Evolutionary conservation across 2,329 filamentous ascomycete genomes (phyloP).

Genomic region (Colletotrichum lupini): DNA sequence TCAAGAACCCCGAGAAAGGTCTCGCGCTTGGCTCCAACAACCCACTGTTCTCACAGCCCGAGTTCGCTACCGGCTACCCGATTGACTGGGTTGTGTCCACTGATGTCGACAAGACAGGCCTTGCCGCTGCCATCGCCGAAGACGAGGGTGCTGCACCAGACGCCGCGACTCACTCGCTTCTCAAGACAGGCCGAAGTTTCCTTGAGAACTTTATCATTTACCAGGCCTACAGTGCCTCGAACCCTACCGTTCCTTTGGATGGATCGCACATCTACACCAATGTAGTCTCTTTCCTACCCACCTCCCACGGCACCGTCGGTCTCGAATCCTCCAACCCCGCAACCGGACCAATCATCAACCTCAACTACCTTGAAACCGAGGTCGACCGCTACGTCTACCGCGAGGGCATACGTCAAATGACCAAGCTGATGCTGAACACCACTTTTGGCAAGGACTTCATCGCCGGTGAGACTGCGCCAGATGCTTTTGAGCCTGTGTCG

Average conservation of each 20-base stretch:
- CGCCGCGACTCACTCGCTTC: conserved; percentile 46
- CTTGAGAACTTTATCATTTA: conserved; percentile 42
- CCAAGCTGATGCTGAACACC: conserved; percentile 37
- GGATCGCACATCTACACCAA: conserved; percentile 35
- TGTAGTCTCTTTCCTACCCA: conserved; percentile 40
- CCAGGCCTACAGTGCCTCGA: conserved; percentile 17
- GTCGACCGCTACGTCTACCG: conserved; percentile 44
- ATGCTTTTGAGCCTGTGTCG: background rate
- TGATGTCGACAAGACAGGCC: conserved; percentile 40
- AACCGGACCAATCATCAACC: conserved; percentile 41
- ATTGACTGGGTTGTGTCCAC: conserved; percentile 50
- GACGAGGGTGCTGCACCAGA: conserved; percentile 47
- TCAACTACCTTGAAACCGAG: conserved; percentile 45
- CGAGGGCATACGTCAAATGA: conserved; percentile 40
- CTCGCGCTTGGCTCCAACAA: conserved; percentile 47
- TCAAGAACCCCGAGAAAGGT: conserved; percentile 38
- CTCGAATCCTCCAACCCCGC: conserved; percentile 35
- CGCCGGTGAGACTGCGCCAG: conserved; percentile 4
- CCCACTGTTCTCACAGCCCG: conserved; percentile 46
- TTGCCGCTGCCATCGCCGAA: conserved; percentile 45
- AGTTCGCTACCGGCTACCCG: conserved; percentile 49
- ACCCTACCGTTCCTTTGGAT: conserved; percentile 18
- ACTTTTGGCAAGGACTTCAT: conserved; percentile 26
- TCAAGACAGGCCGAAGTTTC: conserved; percentile 41
- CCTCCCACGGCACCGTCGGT: conserved; percentile 43